Percentiles rank a stretch among this genome's conserved stretches.
These are phyloP conservation scores for Colletotrichum tanaceti DNA, from an alignment of 2,329 filamentous ascomycete species.

Conservation along the genomic window DNA sequence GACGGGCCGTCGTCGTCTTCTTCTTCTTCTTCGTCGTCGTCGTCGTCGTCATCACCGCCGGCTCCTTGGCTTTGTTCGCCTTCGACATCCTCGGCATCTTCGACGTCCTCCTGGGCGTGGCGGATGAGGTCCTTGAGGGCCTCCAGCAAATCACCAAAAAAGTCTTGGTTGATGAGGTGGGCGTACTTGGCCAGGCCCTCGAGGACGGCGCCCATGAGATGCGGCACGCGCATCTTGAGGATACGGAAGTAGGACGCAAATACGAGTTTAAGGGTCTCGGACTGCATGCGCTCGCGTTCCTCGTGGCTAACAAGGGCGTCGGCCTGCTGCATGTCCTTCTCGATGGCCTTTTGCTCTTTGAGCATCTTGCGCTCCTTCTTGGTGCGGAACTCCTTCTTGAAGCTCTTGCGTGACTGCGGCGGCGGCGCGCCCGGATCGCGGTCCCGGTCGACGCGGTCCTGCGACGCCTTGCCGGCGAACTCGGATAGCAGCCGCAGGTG, in stretches of 20 bases:
- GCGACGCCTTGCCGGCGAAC: conserved; percentile 85
- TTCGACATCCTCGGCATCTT: conserved; percentile 54
- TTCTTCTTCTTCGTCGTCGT: conserved; percentile 47
- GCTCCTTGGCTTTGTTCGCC: conserved; percentile 54
- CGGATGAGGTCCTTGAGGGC: conserved; percentile 92
- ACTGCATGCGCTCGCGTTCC: conserved; percentile 92
- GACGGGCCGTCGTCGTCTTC: conserved; percentile 54
- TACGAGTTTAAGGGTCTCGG: conserved; percentile 94
- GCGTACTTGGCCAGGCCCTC: conserved; percentile 94
- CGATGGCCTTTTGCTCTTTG: conserved; percentile 86
- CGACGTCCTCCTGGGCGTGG: conserved; percentile 71
- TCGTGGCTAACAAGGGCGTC: conserved; percentile 93
- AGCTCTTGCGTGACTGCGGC: conserved; percentile 69
- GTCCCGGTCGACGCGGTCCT: conserved; percentile 74
- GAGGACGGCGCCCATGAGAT: conserved; percentile 95
- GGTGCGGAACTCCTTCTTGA: conserved; percentile 86
- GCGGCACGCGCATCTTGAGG: conserved; percentile 81
- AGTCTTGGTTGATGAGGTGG: conserved; percentile 98
- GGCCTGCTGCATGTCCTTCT: conserved; percentile 93
- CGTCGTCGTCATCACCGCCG: conserved; percentile 57
- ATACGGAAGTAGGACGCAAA: conserved; percentile 97
- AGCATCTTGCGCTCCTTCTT: conserved; percentile 86
- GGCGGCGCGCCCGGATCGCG: conserved; percentile 43
- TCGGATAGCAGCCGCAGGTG: conserved; percentile 89
- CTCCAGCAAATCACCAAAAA: conserved; percentile 96